These are phyloP conservation scores for Panus rudis DNA, from an alignment of 768 basidiomycete genomes.

Conservation along the genomic window DNA sequence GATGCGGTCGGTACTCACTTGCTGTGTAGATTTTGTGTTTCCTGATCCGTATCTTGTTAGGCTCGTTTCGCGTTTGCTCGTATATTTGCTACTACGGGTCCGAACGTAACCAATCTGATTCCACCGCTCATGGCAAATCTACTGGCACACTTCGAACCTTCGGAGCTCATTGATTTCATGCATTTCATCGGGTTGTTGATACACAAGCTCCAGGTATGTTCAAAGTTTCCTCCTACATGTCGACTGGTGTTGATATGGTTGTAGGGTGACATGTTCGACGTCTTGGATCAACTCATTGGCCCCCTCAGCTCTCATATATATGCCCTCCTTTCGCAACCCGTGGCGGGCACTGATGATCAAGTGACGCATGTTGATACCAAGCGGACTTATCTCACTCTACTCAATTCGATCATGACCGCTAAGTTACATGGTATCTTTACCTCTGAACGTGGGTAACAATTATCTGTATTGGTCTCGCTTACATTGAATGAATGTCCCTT, in stretches of 20 bases:
- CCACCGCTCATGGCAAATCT: constrained; percentile 86
- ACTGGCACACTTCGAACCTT: constrained; percentile 86
- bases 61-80: constrained; percentile 91
- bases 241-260: not conserved
- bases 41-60: constrained; percentile 33
- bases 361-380: constrained; percentile 75
- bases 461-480: constrained; percentile 8
- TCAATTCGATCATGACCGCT: constrained; percentile 76
- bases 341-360: constrained; percentile 82
- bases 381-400: constrained; percentile 78
- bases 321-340: constrained; percentile 70
- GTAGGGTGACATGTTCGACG: constrained; percentile 79
- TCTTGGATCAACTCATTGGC: constrained; percentile 84
- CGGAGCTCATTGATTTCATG: constrained; percentile 92
- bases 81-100: constrained; percentile 84
- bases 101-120: constrained; percentile 79
- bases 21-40: not conserved
- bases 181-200: constrained; percentile 89
- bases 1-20: constrained; percentile 66
- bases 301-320: constrained; percentile 83
- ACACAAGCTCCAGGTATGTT: constrained; percentile 78
- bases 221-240: not conserved
- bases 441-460: constrained; percentile 63
- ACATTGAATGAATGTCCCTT: not conserved
- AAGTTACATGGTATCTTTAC: constrained; percentile 80